Base-by-base conservation (phyloP, 176 grass and related monocot genomes). In the Carex parvula region DNA sequence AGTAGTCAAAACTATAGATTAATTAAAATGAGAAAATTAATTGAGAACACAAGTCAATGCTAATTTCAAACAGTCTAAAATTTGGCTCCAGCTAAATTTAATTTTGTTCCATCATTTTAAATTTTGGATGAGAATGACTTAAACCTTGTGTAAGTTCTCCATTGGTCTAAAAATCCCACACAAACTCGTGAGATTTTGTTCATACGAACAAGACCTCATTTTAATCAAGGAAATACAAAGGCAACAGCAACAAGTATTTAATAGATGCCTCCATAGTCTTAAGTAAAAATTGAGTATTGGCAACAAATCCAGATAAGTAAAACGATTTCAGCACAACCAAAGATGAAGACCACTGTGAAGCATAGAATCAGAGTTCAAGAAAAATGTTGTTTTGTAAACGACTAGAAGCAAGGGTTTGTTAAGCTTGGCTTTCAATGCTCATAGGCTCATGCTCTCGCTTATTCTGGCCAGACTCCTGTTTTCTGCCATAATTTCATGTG, bases 391-490 rank as follows among this genome's bases (percentile, higher is more conserved):
- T 64, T 64, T 9, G 5, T 35, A 50, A 24, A 53, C 10, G 69
- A 26, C 44, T 53, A 61, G 30, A 80, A 32, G 17, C 15, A 55
- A 46, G 55, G 20, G 57, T 41, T 41, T 0, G 39, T 60, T 81
- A 84, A 66, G 88, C 79, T 41, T 81, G 33, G 60, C 61, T 84
- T 46, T 87, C 88, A 16, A 84, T 26, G 26, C 37, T 80, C 71
- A 80, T 80, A 11, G 71, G 63, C 35, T 84, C 53, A 8, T 69
- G 63, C 32, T 61, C 84, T 54, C 73, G 61, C 53, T 90, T 64
- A 8, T 33, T 48, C 82, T 0, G 61, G 7, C 60, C 29, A 12
- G 48, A 11, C 42, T 79, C 59, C 74, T 26, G 60, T 30, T 57
- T 86, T 86, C 84, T 84, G 60, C 22, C 33, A 82, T 67, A 15